Evolutionary conservation across 768 basidiomycete species (phyloP).

Genomic region (Rhodosporidiobolus sp.): DNA sequence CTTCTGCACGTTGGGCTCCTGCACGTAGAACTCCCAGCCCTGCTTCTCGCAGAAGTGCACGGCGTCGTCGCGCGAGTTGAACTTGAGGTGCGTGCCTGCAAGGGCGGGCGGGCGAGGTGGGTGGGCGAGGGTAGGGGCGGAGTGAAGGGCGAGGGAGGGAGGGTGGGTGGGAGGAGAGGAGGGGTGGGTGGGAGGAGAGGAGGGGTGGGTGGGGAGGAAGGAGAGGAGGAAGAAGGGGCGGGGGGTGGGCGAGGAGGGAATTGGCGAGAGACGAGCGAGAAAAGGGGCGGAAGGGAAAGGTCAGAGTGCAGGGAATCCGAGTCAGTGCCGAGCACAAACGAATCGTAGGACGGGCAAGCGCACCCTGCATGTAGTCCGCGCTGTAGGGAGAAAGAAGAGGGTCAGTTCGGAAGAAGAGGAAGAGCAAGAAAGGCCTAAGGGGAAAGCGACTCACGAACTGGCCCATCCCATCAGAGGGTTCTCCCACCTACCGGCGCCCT

Average conservation of each 20-base stretch:
- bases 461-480: conserved; percentile 98
- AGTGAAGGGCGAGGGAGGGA: conserved; percentile 66
- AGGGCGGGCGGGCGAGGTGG: no score
- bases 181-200: no score
- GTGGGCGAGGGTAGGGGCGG: no score
- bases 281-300: no score
- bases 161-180: neutral
- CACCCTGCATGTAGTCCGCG: conserved; percentile 40
- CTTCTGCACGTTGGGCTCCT: conserved; percentile 52
- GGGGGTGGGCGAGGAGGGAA: neutral
- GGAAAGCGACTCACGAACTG: conserved; percentile 65
- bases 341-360: conserved; percentile 16
- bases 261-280: conserved; percentile 56
- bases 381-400: neutral
- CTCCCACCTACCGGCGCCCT: conserved; percentile 90
- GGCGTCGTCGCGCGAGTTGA: conserved; percentile 83
- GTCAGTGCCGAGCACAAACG: neutral
- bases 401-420: neutral
- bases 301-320: no score
- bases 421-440: neutral
- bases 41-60: conserved; percentile 96
- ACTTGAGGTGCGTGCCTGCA: conserved; percentile 46
- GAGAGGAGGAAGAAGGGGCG: no score
- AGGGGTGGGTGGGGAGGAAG: no score
- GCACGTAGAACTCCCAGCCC: conserved; percentile 63